These are phyloP conservation scores for Eragrostis nindensis DNA, from an alignment of 176 grass and related monocot genomes.

Conservation along the genomic window DNA sequence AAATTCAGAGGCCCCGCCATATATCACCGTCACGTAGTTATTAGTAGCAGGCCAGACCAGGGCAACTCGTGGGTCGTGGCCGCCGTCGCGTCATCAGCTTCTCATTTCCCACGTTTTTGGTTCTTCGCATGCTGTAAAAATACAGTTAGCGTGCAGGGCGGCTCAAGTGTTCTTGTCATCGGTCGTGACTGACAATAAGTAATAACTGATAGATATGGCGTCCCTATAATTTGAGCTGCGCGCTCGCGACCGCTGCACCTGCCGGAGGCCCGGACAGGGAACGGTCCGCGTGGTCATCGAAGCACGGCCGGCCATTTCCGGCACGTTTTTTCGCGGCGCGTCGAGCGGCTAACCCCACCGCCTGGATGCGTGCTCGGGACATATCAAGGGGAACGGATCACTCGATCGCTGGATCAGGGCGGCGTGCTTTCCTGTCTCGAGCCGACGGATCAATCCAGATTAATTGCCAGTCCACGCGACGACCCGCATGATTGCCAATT, in stretches of 20 bases:
- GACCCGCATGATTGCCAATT: slow-evolving; percentile 6
- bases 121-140: neutral
- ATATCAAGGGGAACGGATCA: no score
- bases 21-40: neutral
- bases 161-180: neutral
- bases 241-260: no score
- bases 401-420: neutral
- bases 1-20: no score
- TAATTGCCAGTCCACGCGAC: no score
- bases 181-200: no score
- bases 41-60: no score
- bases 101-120: neutral
- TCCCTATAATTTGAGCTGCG: no score
- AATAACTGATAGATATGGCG: no score
- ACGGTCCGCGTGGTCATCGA: slow-evolving; percentile 14
- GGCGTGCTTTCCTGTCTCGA: slow-evolving; percentile 19
- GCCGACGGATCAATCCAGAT: no score
- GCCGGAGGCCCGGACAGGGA: neutral
- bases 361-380: neutral
- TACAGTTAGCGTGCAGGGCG: neutral
- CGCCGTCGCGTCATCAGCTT: neutral
- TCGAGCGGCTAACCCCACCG: neutral
- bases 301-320: neutral
- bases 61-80: neutral
- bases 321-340: slow-evolving; percentile 4